Conservation (phyloP, 2,329 filamentous ascomycete genomes). For the Pleoardoris graminearum region DNA sequence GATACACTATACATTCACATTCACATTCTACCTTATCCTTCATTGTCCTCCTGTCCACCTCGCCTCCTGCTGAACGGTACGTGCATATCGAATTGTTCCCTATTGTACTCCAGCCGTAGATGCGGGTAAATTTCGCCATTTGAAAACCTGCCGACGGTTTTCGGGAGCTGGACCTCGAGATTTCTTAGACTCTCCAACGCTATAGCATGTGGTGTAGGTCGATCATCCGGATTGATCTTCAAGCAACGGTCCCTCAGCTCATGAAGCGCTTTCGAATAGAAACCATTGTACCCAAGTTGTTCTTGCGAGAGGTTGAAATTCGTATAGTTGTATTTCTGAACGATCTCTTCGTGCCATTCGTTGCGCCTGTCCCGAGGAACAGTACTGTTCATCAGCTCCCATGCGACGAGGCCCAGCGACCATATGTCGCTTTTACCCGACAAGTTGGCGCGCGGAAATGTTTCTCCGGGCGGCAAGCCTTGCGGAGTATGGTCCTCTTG, state of each 20-base stretch:
- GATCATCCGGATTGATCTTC: background rate
- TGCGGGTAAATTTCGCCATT: background rate
- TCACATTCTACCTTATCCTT: background rate
- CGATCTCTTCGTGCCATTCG: background rate
- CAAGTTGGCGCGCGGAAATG: background rate
- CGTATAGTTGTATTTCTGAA: background rate
- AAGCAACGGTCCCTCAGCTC: background rate
- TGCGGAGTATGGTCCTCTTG: background rate
- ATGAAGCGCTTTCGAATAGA: background rate
- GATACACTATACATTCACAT: too few relatives aligned
- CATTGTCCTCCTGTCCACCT: background rate
- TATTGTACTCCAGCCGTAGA: background rate
- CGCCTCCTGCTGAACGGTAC: background rate
- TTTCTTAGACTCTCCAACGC: background rate
- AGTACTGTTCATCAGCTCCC: background rate
- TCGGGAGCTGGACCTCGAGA: background rate
- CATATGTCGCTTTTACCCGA: background rate
- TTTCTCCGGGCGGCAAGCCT: background rate
- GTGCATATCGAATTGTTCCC: background rate
- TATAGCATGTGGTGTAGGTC: background rate
- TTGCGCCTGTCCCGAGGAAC: background rate
- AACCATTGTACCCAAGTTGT: background rate
- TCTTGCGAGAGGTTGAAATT: background rate
- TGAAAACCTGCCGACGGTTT: background rate
- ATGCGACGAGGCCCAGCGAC: background rate